phyloP scores from a whole-genome alignment of 2,329 filamentous ascomycete genomes.

The Colletotrichum cordylinicola region DNA sequence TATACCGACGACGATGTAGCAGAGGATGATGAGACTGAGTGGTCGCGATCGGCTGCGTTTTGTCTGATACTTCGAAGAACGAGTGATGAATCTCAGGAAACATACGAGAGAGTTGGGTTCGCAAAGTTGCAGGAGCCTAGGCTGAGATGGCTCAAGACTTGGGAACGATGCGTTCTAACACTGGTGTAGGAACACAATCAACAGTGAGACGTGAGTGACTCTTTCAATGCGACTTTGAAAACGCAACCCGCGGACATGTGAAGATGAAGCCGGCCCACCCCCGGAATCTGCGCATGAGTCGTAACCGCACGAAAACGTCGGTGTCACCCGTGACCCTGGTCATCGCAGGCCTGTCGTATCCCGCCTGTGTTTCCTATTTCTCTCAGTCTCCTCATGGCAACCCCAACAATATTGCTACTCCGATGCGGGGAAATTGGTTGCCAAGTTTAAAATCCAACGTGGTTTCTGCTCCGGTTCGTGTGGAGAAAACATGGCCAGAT shows the following conservation, averaged over 20 bases:
- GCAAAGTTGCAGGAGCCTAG: background rate
- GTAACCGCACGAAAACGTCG: background rate
- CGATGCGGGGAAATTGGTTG: conserved; percentile 4
- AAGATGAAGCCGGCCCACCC: background rate
- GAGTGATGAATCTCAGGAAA: rapidly evolving
- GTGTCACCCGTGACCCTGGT: background rate
- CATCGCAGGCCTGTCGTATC: background rate
- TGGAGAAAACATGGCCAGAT: background rate
- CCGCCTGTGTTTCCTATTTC: background rate
- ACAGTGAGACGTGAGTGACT: background rate
- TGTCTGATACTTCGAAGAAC: background rate
- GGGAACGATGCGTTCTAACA: background rate
- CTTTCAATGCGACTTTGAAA: background rate
- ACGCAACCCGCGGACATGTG: background rate
- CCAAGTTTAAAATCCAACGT: background rate
- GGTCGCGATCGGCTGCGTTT: background rate
- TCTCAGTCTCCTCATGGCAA: background rate
- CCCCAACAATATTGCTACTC: background rate
- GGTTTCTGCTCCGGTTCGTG: background rate
- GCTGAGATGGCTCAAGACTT: background rate
- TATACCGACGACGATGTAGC: background rate
- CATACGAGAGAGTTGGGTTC: background rate
- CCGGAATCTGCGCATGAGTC: background rate
- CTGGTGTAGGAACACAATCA: background rate
- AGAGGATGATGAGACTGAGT: background rate